A percentile compares a stretch with the other conserved stretches of the same genome.
phyloP scores from a whole-genome alignment of 352 stramenopile genomes.

The Phytophthora brassicae region DNA sequence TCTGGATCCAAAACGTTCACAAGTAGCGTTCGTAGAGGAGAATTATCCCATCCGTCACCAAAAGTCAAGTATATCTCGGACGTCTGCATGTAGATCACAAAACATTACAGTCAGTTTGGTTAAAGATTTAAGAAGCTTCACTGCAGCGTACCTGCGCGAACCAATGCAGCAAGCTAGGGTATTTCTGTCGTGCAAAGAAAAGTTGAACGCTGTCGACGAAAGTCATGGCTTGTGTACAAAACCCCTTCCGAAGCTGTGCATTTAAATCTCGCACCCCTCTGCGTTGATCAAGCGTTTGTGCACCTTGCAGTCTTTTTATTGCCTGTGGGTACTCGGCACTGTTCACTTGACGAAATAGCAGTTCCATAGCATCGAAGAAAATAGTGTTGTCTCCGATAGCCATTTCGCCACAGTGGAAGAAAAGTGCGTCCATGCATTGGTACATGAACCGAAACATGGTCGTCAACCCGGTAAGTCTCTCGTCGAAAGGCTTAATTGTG shows the following conservation, averaged over 20 bases:
- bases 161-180: constrained; percentile 81
- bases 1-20: constrained; percentile 80
- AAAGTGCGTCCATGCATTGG: constrained; percentile 71
- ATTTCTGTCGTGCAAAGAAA: constrained; percentile 84
- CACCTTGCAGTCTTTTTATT: constrained; percentile 31
- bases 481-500: constrained; percentile 35
- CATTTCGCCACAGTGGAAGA: constrained; percentile 78
- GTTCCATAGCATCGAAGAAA: constrained; percentile 70
- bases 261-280: constrained; percentile 20
- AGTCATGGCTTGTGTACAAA: constrained; percentile 44
- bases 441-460: constrained; percentile 85
- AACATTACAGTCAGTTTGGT: not conserved
- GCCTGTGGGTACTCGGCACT: constrained; percentile 66
- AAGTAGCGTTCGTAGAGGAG: constrained; percentile 68
- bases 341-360: constrained; percentile 75
- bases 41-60: constrained; percentile 52
- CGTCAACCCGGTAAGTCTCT: constrained; percentile 31
- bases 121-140: not conserved
- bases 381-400: constrained; percentile 75
- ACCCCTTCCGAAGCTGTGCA: constrained; percentile 29
- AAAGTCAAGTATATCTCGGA: constrained; percentile 81
- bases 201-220: constrained; percentile 78
- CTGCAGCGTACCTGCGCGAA: constrained; percentile 66
- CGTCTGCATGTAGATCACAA: constrained; percentile 59
- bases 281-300: constrained; percentile 7